phyloP scores from a whole-genome alignment of 345 rosid species.

The Citrus mangshanensis region DNA sequence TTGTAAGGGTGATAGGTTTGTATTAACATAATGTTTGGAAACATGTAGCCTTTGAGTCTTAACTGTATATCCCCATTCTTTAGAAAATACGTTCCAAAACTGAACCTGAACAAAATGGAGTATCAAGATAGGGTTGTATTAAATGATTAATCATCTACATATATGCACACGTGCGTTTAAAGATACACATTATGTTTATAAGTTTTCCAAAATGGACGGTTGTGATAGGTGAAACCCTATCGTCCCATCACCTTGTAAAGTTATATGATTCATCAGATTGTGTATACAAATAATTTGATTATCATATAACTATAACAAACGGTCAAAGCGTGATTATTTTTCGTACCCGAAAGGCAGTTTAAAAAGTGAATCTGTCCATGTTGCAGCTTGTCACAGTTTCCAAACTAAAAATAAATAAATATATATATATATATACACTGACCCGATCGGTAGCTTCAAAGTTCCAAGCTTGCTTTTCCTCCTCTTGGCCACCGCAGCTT shows the following conservation, averaged over 20 bases:
- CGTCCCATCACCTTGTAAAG: not conserved
- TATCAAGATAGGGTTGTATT: not conserved
- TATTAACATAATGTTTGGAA: not conserved
- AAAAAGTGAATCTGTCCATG: not conserved
- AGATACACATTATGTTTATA: not conserved
- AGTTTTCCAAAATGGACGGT: not conserved
- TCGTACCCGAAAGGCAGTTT: too few species aligned
- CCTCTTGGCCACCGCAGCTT: slow-evolving; percentile 28
- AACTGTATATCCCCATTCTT: not conserved
- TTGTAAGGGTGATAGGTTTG: not conserved
- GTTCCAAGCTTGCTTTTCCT: slow-evolving; percentile 25
- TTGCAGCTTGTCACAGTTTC: not conserved
- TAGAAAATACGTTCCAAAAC: not conserved
- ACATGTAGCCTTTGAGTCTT: not conserved
- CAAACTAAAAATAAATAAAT: not conserved
- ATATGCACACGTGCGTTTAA: not conserved
- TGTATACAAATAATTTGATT: not conserved
- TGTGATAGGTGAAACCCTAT: not conserved
- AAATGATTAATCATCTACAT: not conserved
- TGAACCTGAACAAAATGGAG: not conserved
- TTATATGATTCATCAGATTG: not conserved
- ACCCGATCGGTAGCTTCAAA: slow-evolving; percentile 20
- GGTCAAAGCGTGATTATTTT: not conserved
- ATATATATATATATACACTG: too few species aligned
- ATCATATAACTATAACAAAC: not conserved